A percentile compares a stretch with the other conserved stretches of the same genome.
phyloP scores from a whole-genome alignment of 129 eudicot species.

The Mikania micrantha region DNA sequence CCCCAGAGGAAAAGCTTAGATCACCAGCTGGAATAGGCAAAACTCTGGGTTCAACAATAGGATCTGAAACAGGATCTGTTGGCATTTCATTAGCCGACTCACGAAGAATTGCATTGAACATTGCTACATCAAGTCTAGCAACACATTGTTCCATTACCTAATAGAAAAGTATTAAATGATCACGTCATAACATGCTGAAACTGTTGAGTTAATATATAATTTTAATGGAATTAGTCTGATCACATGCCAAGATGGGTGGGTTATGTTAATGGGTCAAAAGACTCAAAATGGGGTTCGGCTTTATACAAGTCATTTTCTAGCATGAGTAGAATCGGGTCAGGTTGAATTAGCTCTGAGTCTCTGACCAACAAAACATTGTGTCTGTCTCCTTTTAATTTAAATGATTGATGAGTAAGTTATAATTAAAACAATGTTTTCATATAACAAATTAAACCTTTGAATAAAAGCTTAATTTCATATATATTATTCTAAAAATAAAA shows the following conservation, averaged over 20 bases:
- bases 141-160: conserved; percentile 96
- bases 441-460: background rate
- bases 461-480: background rate
- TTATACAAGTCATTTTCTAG: background rate
- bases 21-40: conserved; percentile 97
- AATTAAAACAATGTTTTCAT: background rate
- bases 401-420: background rate
- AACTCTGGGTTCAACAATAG: conserved; percentile 81
- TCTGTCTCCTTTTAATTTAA: background rate
- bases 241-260: background rate
- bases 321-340: background rate
- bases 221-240: background rate
- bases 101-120: conserved; percentile 97
- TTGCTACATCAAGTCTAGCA: conserved; percentile 93
- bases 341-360: background rate
- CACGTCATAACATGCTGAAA: background rate
- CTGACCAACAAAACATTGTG: background rate
- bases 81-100: conserved; percentile 95
- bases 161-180: background rate
- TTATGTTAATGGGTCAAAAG: background rate
- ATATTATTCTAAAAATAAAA: background rate
- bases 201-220: background rate
- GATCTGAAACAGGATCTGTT: conserved; percentile 97
- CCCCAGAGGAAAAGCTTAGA: conserved; percentile 94
- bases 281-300: background rate